Evolutionary conservation across 306 rosid genomes (phyloP), one percentile per base, ranked within the genome.

Genomic region (Casuarina cunninghamiana): DNA sequence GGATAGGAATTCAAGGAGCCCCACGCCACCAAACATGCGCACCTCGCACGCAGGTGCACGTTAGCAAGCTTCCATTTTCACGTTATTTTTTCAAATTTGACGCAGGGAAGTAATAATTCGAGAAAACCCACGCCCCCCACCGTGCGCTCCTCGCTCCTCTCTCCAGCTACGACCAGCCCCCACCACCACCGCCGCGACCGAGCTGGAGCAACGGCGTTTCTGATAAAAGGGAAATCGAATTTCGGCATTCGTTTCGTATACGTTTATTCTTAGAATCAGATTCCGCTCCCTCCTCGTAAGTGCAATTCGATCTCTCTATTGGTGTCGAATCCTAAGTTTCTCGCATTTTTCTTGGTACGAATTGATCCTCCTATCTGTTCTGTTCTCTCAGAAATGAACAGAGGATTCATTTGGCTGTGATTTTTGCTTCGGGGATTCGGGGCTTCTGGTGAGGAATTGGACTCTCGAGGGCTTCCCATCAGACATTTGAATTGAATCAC

Each of bases 201-300:
- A 19, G 16, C 78, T 84, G 43, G 15, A 77, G 41, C 62, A 82
- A 78, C 88, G 86, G 69, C 84, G 77, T 77, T 85, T 79, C 50
- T 41, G 3, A 3, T 17, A 48, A 68, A 41, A 69, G 43, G 74
- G 74, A 68, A 84, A 88, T 86, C 85, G 79, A 49, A 83, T 81
- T 69, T 54, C 60, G 8, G 10, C 80, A 78, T 80, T 58, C 77
- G 78, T 76, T 75, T 72, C 79, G n/a, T 75, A 74, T 68, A 11
- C 15, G 48, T 8, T 70, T 51, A 45, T 32, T 2, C 15, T 53
- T 41, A 11, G 69, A 63, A 57, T 75, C 79, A 15, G 78, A 78
- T 82, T 84, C 79, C 65, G 38, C 37, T 42, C 35, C 17, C 71
- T 17, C 37, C 10, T 32, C 50, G 71, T 54, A 37, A 53, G 26